Conservation (phyloP, 2,329 filamentous ascomycete genomes). For the Helotiales sp. region DNA sequence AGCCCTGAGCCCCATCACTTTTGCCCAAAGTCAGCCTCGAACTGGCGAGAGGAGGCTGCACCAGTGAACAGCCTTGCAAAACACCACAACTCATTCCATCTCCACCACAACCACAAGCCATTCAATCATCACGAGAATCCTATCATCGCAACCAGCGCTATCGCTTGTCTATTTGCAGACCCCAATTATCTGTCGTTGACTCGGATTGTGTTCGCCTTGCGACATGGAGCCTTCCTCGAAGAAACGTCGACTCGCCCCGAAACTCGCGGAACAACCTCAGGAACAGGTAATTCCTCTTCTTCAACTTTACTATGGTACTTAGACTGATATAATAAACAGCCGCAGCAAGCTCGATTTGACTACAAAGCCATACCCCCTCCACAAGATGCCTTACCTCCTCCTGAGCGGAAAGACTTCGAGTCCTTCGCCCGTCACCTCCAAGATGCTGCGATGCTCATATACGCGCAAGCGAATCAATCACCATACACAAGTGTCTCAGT, state of each 20-base stretch:
- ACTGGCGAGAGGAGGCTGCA: constrained; percentile 17
- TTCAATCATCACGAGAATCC: constrained; percentile 34
- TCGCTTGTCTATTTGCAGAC: constrained; percentile 3
- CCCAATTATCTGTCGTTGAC: constrained; percentile 27
- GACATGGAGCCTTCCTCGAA: constrained; percentile 44
- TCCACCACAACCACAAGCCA: constrained; percentile 25
- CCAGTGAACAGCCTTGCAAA: constrained; percentile 18
- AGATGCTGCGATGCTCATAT: constrained; percentile 70
- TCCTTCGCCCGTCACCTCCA: constrained; percentile 70
- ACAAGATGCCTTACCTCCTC: constrained; percentile 40
- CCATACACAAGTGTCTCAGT: constrained; percentile 65
- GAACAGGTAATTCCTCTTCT: constrained; percentile 39
- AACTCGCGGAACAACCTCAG: constrained; percentile 42
- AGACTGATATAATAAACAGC: constrained; percentile 31
- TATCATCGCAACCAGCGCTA: constrained; percentile 11
- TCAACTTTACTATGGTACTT: neutral
- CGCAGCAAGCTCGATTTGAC: constrained; percentile 40
- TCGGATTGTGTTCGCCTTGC: constrained; percentile 29
- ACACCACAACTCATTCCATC: constrained; percentile 21
- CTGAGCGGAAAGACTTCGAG: constrained; percentile 60
- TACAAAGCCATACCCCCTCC: constrained; percentile 40
- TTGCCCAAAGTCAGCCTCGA: no score
- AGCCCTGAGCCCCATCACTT: no score
- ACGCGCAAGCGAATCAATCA: constrained; percentile 63
- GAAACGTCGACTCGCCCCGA: constrained; percentile 45